Evolutionary conservation across 495 filamentous ascomycete species (phyloP), one percentile per base, ranked within the genome.

Genomic region (Evernia prunastri): DNA sequence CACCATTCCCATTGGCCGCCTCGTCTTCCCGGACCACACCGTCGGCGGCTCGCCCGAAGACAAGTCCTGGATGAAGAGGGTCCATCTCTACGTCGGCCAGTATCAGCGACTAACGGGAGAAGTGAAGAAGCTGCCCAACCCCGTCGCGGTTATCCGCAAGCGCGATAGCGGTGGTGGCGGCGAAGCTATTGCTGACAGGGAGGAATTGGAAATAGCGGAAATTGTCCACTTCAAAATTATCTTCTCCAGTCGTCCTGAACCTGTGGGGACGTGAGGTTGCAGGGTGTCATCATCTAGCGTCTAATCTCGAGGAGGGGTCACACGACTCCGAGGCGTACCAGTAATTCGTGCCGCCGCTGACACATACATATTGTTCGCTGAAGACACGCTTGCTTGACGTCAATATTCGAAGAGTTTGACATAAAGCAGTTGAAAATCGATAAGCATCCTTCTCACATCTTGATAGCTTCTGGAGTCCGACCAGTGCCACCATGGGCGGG

Each of bases 31-130:
- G 8, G 83, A 89, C 61, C 90, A 89, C 67, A 77, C 84, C 33
- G 67, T 77, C 7, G 71, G 78, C 51, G 77, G 76, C 31, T 65
- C 71, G 3, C 71, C 74, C 35, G 78, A 77, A 57, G 71, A 76
- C 59, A 84, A 80, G 11, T 79, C 80, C 27, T 96, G 92, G 92
- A 94, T 93, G 89, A 94, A 92, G 74, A 78, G 81, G 43, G 91
- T 90, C 33, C 90, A 94, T 73, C 73, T 97, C 40, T 96, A 92
- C 71, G 83, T 97, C 8, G 94, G 94, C 15, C 81, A 86, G 73
- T 88, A 97, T 71, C 94, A 98, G 77, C 82, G 93, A 56, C 81
- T 98, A 73, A 88, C 85, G 1, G 94, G 94, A 13, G 91, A 97
- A 73, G 86, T 95, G 12, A 95, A 91, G 82, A 94, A 90, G 70